A percentile compares a stretch with the other conserved stretches of the same genome.
Evolutionary conservation across 179 eudicot genomes (phyloP).

Genomic region (Patellifolia procumbens): DNA sequence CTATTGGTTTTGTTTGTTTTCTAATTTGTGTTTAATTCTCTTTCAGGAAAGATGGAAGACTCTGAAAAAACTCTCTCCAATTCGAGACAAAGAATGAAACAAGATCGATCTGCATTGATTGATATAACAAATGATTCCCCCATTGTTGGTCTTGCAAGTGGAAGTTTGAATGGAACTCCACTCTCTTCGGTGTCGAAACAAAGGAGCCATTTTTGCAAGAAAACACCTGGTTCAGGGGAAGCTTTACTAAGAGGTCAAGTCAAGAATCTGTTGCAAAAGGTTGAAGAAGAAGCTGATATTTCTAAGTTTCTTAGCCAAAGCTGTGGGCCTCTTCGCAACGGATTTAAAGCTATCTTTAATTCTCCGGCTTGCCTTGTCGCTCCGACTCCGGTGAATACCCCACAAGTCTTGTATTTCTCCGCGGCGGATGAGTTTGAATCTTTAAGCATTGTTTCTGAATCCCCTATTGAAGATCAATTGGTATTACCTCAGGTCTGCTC

Average conservation of each 20-base stretch:
- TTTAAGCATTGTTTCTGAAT: constrained; percentile 37
- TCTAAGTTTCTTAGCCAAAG: constrained; percentile 48
- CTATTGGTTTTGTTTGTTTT: not conserved
- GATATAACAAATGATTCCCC: constrained; percentile 90
- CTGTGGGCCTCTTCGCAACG: constrained; percentile 25
- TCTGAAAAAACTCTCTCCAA: constrained; percentile 32
- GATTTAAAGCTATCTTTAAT: constrained; percentile 39
- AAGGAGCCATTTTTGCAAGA: constrained; percentile 27
- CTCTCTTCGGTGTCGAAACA: constrained; percentile 50
- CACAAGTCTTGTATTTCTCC: constrained; percentile 40
- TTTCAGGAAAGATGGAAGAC: constrained; percentile 42
- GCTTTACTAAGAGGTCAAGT: constrained; percentile 77
- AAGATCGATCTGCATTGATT: constrained; percentile 47
- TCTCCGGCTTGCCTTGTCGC: constrained; percentile 57
- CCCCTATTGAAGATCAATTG: constrained; percentile 52
- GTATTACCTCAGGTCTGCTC: constrained; percentile 45
- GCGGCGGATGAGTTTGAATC: constrained; percentile 30
- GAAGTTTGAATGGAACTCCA: constrained; percentile 50
- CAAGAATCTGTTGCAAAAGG: constrained; percentile 76
- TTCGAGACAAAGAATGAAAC: constrained; percentile 34
- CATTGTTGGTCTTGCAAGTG: constrained; percentile 71
- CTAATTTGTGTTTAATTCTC: not conserved
- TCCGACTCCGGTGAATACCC: constrained; percentile 88
- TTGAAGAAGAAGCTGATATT: constrained; percentile 75
- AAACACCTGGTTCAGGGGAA: constrained; percentile 94